Conservation (phyloP, 495 filamentous ascomycete genomes). For the Hypoxylon crocopeplum region DNA sequence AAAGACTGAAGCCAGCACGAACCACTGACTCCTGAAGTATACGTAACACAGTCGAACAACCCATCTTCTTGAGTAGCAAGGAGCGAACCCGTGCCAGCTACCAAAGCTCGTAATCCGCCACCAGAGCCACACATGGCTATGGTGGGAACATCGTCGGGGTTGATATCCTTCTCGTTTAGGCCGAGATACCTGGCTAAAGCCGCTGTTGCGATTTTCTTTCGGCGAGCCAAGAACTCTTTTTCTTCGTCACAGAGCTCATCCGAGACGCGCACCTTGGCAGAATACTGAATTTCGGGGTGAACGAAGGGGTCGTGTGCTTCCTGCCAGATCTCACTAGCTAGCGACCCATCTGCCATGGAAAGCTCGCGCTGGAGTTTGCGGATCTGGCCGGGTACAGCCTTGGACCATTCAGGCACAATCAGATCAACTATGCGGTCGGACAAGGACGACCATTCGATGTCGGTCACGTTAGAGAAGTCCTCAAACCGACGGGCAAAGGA, state of each 20-base stretch:
- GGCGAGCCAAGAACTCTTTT: slow-evolving; percentile 67
- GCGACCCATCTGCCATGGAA: slow-evolving; percentile 80
- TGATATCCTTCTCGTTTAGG: slow-evolving; percentile 77
- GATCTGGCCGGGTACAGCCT: slow-evolving; percentile 74
- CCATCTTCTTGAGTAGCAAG: slow-evolving; percentile 82
- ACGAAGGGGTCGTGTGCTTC: slow-evolving; percentile 83
- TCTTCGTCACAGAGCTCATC: slow-evolving; percentile 86
- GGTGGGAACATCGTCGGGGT: slow-evolving; percentile 88
- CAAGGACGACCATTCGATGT: slow-evolving; percentile 64
- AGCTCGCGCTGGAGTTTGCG: slow-evolving; percentile 88
- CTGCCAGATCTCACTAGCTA: slow-evolving; percentile 91
- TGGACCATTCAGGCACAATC: slow-evolving; percentile 83
- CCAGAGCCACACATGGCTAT: slow-evolving; percentile 95
- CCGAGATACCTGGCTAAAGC: slow-evolving; percentile 83
- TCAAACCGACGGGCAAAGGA: slow-evolving; percentile 65
- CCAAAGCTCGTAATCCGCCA: slow-evolving; percentile 85
- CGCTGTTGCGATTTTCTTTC: slow-evolving; percentile 67
- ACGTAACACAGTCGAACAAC: slow-evolving; percentile 90
- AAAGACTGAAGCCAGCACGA: slow-evolving; percentile 94
- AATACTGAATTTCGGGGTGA: slow-evolving; percentile 83
- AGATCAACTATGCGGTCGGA: slow-evolving; percentile 70
- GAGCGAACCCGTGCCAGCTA: slow-evolving; percentile 86
- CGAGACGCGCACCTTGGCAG: slow-evolving; percentile 82
- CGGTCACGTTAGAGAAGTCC: slow-evolving; percentile 58
- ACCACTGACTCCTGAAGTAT: slow-evolving; percentile 92